Evolutionary conservation across 805 yeast species (phyloP).

Genomic region (Pichia cabralensis): DNA sequence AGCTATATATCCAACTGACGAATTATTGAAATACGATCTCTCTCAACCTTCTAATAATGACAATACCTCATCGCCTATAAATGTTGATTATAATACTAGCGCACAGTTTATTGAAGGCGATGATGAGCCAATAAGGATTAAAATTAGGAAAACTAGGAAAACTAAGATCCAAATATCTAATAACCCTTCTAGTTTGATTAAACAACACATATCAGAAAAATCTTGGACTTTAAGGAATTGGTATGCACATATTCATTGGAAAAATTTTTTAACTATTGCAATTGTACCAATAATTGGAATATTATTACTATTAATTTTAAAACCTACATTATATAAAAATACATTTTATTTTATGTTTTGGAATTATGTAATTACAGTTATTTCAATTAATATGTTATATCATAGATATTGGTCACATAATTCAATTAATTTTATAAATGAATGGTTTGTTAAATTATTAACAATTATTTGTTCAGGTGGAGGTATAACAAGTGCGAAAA

Average conservation of each 20-base stretch:
- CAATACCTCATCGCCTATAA: too few relatives aligned
- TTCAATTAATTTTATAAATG: conserved; percentile 35
- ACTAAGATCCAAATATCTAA: conserved; percentile 17
- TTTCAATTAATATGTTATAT: conserved; percentile 77
- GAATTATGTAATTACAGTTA: conserved; percentile 50
- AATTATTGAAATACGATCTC: conserved; percentile 18
- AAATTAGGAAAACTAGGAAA: conserved; percentile 24
- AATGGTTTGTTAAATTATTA: conserved; percentile 37
- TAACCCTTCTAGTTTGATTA: conserved; percentile 10
- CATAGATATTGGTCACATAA: conserved; percentile 70
- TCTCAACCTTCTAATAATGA: too few relatives aligned
- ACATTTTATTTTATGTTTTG: conserved; percentile 42
- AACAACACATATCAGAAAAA: conserved; percentile 54
- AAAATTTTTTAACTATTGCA: conserved; percentile 47
- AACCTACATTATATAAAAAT: conserved; percentile 10
- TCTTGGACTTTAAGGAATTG: conserved; percentile 70
- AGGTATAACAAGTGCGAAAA: conserved; percentile 65
- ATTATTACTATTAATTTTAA: conserved; percentile 1
- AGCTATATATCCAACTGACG: conserved; percentile 24
- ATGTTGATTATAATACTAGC: too few relatives aligned
- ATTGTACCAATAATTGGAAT: conserved; percentile 39
- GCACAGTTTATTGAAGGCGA: too few relatives aligned
- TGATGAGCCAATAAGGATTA: too few relatives aligned
- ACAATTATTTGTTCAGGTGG: conserved; percentile 60
- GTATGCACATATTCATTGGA: conserved; percentile 69